phyloP scores from a whole-genome alignment of 2,329 filamentous ascomycete species.

The Epichloe brachyelytri region DNA sequence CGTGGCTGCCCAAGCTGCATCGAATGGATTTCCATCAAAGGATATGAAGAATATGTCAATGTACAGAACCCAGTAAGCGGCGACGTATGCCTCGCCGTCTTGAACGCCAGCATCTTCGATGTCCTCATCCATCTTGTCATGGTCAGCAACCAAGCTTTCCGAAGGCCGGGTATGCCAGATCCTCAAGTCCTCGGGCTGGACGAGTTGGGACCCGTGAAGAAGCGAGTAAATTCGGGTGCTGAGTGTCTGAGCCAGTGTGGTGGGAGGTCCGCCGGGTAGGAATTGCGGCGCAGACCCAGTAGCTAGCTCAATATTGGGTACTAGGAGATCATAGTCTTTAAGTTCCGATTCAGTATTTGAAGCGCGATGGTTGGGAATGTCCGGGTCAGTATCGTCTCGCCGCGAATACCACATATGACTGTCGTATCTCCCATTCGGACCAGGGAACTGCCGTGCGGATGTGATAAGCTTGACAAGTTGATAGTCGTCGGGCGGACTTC shows the following conservation, averaged over 20 bases:
- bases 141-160: conserved; percentile 34
- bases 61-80: conserved; percentile 90
- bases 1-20: conserved; percentile 77
- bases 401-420: conserved; percentile 86
- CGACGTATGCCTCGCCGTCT: conserved; percentile 36
- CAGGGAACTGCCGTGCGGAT: conserved; percentile 81
- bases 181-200: conserved; percentile 55
- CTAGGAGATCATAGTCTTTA: conserved; percentile 58
- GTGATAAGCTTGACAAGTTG: conserved; percentile 73
- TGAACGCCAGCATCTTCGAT: conserved; percentile 17
- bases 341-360: conserved; percentile 33
- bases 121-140: conserved; percentile 27
- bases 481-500: conserved; percentile 61
- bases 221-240: conserved; percentile 68
- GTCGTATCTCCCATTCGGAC: conserved; percentile 82
- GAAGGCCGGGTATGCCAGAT: conserved; percentile 52
- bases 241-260: conserved; percentile 68
- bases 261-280: conserved; percentile 72
- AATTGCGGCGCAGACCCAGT: conserved; percentile 83
- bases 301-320: conserved; percentile 85
- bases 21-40: conserved; percentile 82
- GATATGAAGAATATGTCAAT: conserved; percentile 93
- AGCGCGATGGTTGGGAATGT: conserved; percentile 55
- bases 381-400: conserved; percentile 66
- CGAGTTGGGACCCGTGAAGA: conserved; percentile 55